phyloP scores from a whole-genome alignment of 176 grass and related monocot genomes.

The Canna indica region DNA sequence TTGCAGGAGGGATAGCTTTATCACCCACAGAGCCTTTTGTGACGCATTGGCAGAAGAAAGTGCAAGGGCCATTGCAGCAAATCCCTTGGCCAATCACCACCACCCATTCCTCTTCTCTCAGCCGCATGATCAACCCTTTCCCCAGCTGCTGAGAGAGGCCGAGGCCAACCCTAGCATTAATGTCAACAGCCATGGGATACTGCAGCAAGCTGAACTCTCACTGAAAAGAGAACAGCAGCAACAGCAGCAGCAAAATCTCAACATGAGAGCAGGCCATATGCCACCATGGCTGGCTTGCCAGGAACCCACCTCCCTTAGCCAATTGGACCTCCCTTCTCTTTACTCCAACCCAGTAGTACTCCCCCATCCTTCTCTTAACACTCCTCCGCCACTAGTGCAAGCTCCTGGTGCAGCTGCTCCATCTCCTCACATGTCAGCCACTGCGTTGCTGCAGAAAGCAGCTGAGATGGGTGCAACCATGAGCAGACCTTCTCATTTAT shows the following conservation, averaged over 20 bases:
- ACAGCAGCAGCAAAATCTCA: constrained; percentile 40
- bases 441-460: constrained; percentile 90
- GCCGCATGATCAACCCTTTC: constrained; percentile 22
- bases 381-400: background rate
- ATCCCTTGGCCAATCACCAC: constrained; percentile 24
- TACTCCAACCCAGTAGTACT: background rate
- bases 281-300: constrained; percentile 30
- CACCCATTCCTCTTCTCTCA: constrained; percentile 35
- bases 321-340: constrained; percentile 1
- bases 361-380: background rate
- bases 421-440: constrained; percentile 82
- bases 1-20: constrained; percentile 81
- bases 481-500: constrained; percentile 50
- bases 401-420: background rate
- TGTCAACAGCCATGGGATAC: constrained; percentile 20
- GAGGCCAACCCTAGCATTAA: background rate
- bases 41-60: constrained; percentile 94
- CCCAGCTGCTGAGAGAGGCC: constrained; percentile 3
- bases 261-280: constrained; percentile 12
- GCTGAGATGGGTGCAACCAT: constrained; percentile 94
- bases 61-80: constrained; percentile 48
- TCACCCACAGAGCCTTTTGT: constrained; percentile 94
- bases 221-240: constrained; percentile 35
- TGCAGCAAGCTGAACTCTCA: constrained; percentile 31
- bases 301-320: constrained; percentile 4